Evolutionary conservation across 176 grass and related monocot genomes (phyloP).

Genomic region (maize (Zea mays)): DNA sequence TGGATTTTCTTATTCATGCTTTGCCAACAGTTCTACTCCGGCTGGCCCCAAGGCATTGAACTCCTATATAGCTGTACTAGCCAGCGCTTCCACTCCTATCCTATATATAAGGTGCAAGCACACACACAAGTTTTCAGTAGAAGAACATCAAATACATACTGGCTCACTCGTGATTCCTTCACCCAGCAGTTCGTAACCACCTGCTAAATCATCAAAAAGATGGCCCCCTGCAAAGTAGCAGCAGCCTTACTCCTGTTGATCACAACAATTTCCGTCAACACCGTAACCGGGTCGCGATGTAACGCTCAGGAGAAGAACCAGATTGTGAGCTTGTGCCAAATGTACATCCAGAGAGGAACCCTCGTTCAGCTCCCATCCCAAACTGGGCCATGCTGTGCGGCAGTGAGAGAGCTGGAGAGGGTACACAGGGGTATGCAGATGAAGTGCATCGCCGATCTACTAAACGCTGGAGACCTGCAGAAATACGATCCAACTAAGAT

Average conservation of each 20-base stretch:
- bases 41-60: no score
- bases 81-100: not conserved
- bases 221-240: not conserved
- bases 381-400: not conserved
- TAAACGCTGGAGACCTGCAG: not conserved
- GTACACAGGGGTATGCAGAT: not conserved
- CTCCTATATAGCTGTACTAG: no score
- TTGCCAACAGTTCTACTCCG: no score
- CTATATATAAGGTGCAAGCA: not conserved
- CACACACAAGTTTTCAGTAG: not conserved
- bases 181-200: not conserved
- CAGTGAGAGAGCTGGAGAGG: not conserved
- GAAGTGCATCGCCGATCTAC: not conserved
- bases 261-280: not conserved
- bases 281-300: not conserved
- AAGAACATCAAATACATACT: not conserved
- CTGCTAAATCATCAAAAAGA: not conserved
- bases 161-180: not conserved
- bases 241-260: not conserved
- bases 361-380: not conserved
- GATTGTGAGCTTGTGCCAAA: not conserved
- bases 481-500: not conserved
- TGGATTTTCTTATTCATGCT: no score
- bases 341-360: not conserved
- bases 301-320: not conserved